These are phyloP conservation scores for Mortierella claussenii DNA, from an alignment of 192 early-diverging fungal genomes.

Conservation along the genomic window DNA sequence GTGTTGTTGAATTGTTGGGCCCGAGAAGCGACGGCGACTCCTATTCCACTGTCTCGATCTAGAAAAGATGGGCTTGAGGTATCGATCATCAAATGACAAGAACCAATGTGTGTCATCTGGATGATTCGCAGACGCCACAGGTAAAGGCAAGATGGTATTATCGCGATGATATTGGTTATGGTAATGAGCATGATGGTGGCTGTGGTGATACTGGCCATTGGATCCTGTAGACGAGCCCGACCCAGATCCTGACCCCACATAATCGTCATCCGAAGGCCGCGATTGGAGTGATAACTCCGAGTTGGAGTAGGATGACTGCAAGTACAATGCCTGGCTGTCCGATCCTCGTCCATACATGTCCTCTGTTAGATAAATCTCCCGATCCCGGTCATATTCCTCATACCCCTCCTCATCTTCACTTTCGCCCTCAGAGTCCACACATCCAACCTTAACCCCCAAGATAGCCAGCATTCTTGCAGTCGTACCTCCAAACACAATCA, in stretches of 20 bases:
- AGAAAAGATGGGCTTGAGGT: conserved; percentile 85
- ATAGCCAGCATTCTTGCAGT: conserved; percentile 83
- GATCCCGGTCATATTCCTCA: conserved; percentile 35
- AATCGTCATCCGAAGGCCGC: conserved; percentile 49
- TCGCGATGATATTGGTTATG: conserved; percentile 26
- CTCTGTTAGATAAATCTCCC: conserved; percentile 35
- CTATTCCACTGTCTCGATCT: conserved; percentile 49
- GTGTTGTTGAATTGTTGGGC: conserved; percentile 41
- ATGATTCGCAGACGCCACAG: conserved; percentile 48
- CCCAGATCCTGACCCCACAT: conserved; percentile 35
- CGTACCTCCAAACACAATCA: conserved; percentile 93
- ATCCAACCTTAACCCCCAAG: conserved; percentile 82
- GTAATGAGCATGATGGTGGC: no score
- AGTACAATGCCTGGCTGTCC: conserved; percentile 32
- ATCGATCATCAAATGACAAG: conserved; percentile 83
- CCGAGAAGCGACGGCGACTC: conserved; percentile 32
- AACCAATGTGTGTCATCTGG: conserved; percentile 79
- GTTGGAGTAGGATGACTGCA: conserved; percentile 31
- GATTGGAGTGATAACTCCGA: conserved; percentile 51
- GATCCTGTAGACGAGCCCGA: conserved; percentile 45
- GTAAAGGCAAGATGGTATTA: conserved; percentile 31
- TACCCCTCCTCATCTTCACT: conserved; percentile 57
- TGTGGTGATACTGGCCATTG: background rate
- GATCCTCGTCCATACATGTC: conserved; percentile 26
- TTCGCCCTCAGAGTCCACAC: conserved; percentile 62